Base-by-base conservation (phyloP, 306 rosid genomes). In the Cicer chorassanicum region DNA sequence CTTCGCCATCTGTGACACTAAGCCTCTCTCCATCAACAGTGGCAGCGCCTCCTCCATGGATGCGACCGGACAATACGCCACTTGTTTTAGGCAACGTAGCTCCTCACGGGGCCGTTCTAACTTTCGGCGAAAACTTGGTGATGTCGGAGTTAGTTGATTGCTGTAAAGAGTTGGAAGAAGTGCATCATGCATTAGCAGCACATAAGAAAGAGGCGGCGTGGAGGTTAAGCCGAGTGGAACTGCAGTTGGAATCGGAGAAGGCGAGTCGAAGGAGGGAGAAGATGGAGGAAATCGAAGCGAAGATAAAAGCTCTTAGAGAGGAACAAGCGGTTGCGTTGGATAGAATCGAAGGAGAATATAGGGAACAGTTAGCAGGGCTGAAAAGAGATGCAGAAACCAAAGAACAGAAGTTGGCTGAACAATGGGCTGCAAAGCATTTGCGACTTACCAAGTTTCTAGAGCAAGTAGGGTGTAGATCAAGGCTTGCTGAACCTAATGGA, bases 391-490 rank as follows among this genome's bases (percentile, higher is more conserved):
- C 96, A 8, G 96, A 93, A 75, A 82, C 85, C 42, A 93, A 93
- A 82, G 98, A 93, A 82, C 98, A 91, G 76, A 93, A 93, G 82
- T 53, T 93, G 89, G 87, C 96, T 64, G 98, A 93, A 64, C 98
- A 91, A 82, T 91, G 97, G 98, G 83, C 90, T 55, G 90, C 96
- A 0, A 91, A 89, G 76, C 98, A 93, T 81, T 29, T 73, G 74
- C 89, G 91, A 56, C 90, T 93, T 9, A 64, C 87, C 0, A 88
- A 84, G 79, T 89, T 93, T 86, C 91, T 93, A 16, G 97, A 91
- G 78, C 98, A 91, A 75, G 76, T 81, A 80, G 93, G 96, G 1
- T 85, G 96, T 86, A 82, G 89, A 68, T 72, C 91, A 19, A 80
- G 89, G 91, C 83, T 73, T 72, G 49, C 80, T 36, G 97, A 93